A percentile compares a stretch with the other conserved stretches of the same genome.
Evolutionary conservation across 176 grass and related monocot species (phyloP).

Genomic region (Aegilops bicornis): DNA sequence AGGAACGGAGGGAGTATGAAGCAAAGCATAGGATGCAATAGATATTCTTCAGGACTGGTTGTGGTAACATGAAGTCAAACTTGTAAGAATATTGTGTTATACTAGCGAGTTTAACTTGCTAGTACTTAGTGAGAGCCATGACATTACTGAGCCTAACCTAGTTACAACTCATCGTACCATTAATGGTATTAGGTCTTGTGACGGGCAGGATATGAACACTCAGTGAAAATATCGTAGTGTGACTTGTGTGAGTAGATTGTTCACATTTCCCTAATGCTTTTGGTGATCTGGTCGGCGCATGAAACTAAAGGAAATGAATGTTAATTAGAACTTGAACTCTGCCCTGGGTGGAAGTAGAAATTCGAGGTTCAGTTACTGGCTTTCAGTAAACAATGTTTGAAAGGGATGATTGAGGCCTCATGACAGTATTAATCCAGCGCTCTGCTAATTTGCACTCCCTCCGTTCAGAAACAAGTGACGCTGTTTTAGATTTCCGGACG

Average conservation of each 20-base stretch:
- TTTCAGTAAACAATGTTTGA: not conserved
- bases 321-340: not conserved
- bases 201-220: not conserved
- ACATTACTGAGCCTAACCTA: not conserved
- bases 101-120: not conserved
- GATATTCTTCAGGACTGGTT: not conserved
- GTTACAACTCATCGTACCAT: not conserved
- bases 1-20: not conserved
- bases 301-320: not conserved
- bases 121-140: conserved; percentile 1
- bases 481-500: no score
- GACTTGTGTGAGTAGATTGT: not conserved
- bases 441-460: not conserved
- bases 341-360: not conserved
- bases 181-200: conserved; percentile 2
- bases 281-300: not conserved
- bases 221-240: not conserved
- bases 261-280: not conserved
- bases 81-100: not conserved
- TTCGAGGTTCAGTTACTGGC: not conserved
- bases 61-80: not conserved
- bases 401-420: not conserved
- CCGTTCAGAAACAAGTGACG: no score
- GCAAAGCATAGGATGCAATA: not conserved
- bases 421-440: not conserved